Evolutionary conservation across 2,329 filamentous ascomycete species (phyloP).

Genomic region (Ceratocystis eucalypticola): DNA sequence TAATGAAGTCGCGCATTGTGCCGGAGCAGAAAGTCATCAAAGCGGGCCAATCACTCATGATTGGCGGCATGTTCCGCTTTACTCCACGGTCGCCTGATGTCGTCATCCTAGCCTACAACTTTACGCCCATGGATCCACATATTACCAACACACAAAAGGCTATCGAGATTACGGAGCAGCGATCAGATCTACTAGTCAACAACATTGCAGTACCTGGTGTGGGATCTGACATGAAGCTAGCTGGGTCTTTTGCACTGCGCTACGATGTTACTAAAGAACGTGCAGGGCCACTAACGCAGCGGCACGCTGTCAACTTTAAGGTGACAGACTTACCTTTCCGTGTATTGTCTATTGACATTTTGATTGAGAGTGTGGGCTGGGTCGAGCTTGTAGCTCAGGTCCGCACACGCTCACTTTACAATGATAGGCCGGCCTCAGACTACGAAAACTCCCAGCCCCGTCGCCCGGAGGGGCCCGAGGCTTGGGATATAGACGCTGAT

Average conservation of each 20-base stretch:
- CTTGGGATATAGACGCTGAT: slow-evolving; percentile 17
- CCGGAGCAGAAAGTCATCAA: slow-evolving; percentile 63
- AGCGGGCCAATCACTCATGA: slow-evolving; percentile 62
- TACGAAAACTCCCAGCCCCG: slow-evolving; percentile 17
- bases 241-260: slow-evolving; percentile 60
- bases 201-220: slow-evolving; percentile 49
- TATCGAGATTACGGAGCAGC: slow-evolving; percentile 53
- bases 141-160: slow-evolving; percentile 71
- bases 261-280: slow-evolving; percentile 75
- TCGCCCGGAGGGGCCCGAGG: slow-evolving; percentile 2
- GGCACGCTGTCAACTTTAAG: slow-evolving; percentile 47
- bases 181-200: slow-evolving; percentile 41
- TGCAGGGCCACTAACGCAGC: slow-evolving; percentile 57
- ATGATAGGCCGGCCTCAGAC: slow-evolving; percentile 21
- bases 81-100: slow-evolving; percentile 53
- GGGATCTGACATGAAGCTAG: slow-evolving; percentile 47
- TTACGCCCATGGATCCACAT: slow-evolving; percentile 66
- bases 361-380: slow-evolving; percentile 90
- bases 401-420: slow-evolving; percentile 41
- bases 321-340: slow-evolving; percentile 63
- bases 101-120: slow-evolving; percentile 69
- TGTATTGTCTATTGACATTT: slow-evolving; percentile 66
- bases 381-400: slow-evolving; percentile 78
- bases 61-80: slow-evolving; percentile 78
- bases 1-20: slow-evolving; percentile 65